Evolutionary conservation across 345 rosid species (phyloP).

Genomic region (Aegle marmelos): DNA sequence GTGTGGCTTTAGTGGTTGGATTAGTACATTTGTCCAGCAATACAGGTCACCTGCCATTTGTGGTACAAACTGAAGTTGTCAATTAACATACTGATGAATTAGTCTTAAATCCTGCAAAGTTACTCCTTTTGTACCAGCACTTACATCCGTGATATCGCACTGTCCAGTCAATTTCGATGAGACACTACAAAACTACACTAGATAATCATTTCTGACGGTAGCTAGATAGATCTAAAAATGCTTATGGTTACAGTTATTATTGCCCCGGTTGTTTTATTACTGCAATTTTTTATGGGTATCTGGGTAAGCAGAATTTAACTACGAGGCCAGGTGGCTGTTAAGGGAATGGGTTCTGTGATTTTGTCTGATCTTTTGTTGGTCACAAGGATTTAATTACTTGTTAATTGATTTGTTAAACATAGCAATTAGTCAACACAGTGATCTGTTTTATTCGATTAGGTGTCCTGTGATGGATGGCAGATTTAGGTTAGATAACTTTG

Average conservation of each 20-base stretch:
- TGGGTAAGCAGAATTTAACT: background rate
- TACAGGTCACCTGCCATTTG: constrained; percentile 30
- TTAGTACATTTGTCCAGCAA: constrained; percentile 18
- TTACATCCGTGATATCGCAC: too few relatives aligned
- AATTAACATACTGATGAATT: background rate
- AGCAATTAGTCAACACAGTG: constrained; percentile 1
- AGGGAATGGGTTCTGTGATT: background rate
- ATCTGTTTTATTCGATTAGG: constrained; percentile 8
- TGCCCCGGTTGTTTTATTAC: background rate
- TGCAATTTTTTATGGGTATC: background rate
- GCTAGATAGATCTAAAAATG: background rate
- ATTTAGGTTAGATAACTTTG: background rate
- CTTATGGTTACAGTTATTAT: background rate
- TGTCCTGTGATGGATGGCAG: background rate
- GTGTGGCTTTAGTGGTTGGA: constrained; percentile 20
- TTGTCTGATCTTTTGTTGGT: background rate
- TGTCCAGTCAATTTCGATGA: background rate
- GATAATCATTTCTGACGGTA: background rate
- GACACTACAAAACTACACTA: background rate
- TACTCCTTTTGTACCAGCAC: background rate
- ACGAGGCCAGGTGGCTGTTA: background rate
- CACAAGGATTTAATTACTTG: background rate
- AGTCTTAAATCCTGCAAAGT: background rate
- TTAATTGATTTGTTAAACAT: background rate
- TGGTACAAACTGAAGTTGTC: background rate